Percentiles rank a stretch among this genome's conserved stretches.
These are phyloP conservation scores for Craspedostauros australis DNA, from an alignment of 108 stramenopile species.

Conservation along the genomic window DNA sequence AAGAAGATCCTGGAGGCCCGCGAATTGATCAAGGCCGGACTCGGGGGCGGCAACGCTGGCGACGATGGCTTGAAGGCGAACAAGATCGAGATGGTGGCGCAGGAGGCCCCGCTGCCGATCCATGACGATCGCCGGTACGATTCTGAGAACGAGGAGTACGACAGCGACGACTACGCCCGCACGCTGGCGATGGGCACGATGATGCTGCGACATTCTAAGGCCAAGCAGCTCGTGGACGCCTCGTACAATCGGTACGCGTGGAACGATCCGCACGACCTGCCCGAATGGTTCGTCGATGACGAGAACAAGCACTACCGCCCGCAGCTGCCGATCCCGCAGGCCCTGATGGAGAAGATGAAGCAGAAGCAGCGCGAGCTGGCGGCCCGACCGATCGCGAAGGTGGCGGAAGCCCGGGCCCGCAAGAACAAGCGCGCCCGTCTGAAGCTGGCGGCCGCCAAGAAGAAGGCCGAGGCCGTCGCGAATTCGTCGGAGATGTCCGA, in stretches of 20 bases:
- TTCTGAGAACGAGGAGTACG: constrained; percentile 94
- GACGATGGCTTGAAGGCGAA: constrained; percentile 9
- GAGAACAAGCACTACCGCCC: constrained; percentile 95
- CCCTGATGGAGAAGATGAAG: constrained; percentile 94
- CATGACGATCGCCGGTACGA: constrained; percentile 88
- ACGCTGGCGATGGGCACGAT: constrained; percentile 95
- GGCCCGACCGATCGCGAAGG: constrained; percentile 95
- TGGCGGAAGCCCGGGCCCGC: constrained; percentile 96
- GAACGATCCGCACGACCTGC: constrained; percentile 95
- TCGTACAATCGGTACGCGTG: constrained; percentile 99
- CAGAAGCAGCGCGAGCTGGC: constrained; percentile 79
- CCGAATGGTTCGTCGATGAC: constrained; percentile 98
- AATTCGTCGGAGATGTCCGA: constrained; percentile 90
- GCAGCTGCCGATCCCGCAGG: constrained; percentile 92
- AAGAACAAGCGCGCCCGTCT: constrained; percentile 82
- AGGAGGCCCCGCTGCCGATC: constrained; percentile 43
- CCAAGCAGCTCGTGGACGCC: constrained; percentile 94
- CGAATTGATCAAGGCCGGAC: constrained; percentile 82
- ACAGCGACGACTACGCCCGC: constrained; percentile 92
- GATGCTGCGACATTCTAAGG: constrained; percentile 92
- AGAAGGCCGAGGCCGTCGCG: constrained; percentile 89
- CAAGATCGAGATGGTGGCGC: constrained; percentile 63
- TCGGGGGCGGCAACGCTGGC: constrained; percentile 34
- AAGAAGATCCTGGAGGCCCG: constrained; percentile 71
- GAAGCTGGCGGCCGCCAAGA: constrained; percentile 90